Conservation (phyloP, 2,329 filamentous ascomycete genomes). For the Helicocarpus griseus region DNA sequence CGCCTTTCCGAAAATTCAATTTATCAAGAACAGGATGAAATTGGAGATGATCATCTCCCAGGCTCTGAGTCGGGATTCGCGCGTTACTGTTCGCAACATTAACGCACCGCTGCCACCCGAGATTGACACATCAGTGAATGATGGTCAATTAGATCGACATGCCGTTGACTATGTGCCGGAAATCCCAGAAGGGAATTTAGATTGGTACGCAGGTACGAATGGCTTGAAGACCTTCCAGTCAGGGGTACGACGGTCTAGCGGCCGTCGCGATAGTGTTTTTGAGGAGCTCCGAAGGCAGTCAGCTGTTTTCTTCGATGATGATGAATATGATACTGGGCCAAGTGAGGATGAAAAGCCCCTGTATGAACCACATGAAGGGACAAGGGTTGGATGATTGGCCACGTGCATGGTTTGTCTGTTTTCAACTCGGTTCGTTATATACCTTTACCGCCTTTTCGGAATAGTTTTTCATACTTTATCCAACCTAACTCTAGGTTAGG, state of each 20-base stretch:
- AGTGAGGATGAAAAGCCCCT: slow-evolving; percentile 9
- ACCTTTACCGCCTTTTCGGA: neutral
- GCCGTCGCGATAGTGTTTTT: slow-evolving; percentile 26
- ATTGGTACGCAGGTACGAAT: slow-evolving; percentile 3
- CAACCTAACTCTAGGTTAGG: neutral
- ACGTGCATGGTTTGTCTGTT: neutral
- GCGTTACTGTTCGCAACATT: slow-evolving; percentile 6
- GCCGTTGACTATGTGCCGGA: neutral
- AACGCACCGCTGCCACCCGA: neutral
- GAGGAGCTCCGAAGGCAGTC: slow-evolving; percentile 38
- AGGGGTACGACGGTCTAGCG: slow-evolving; percentile 13
- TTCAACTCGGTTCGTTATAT: neutral
- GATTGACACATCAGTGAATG: neutral
- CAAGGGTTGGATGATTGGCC: neutral
- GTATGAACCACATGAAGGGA: neutral
- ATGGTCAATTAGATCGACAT: neutral
- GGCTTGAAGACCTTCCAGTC: slow-evolving; percentile 16
- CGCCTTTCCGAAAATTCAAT: slow-evolving; percentile 83
- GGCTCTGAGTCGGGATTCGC: slow-evolving; percentile 35
- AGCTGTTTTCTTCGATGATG: slow-evolving; percentile 38
- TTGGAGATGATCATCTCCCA: slow-evolving; percentile 61
- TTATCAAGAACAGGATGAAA: slow-evolving; percentile 77
- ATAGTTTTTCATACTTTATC: neutral
- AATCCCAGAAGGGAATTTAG: neutral
- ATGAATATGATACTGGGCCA: slow-evolving; percentile 16